phyloP scores from a whole-genome alignment of 2,329 filamentous ascomycete species.

The Capronia epimyces region DNA sequence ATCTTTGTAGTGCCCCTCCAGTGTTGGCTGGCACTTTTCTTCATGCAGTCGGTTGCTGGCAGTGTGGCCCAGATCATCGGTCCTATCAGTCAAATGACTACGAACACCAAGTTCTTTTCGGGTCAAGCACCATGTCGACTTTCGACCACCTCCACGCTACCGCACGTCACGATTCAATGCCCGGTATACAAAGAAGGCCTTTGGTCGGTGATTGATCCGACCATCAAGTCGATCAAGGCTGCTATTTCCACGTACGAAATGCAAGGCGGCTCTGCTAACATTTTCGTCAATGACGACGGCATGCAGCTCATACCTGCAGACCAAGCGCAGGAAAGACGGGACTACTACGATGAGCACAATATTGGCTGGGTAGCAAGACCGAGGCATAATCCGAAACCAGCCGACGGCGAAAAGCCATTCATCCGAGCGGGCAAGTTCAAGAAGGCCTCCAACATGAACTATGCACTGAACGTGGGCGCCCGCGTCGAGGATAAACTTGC shows the following conservation, averaged over 20 bases:
- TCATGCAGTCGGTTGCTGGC: conserved; percentile 43
- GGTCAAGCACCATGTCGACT: conserved; percentile 37
- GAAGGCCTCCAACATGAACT: conserved; percentile 74
- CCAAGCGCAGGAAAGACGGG: conserved; percentile 41
- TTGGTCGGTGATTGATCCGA: conserved; percentile 57
- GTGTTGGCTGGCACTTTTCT: conserved; percentile 53
- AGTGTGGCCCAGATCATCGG: conserved; percentile 41
- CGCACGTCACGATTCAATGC: conserved; percentile 68
- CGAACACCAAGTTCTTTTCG: conserved; percentile 46
- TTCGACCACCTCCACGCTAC: conserved; percentile 34
- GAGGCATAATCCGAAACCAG: conserved; percentile 46
- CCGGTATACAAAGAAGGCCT: conserved; percentile 86
- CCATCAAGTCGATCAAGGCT: conserved; percentile 51
- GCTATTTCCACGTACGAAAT: conserved; percentile 57
- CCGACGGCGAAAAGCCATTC: conserved; percentile 18
- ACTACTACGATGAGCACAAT: conserved; percentile 48
- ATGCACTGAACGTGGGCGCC: conserved; percentile 57
- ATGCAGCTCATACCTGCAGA: conserved; percentile 39
- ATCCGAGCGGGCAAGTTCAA: conserved; percentile 60
- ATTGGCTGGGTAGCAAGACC: conserved; percentile 49
- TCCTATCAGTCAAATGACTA: conserved; percentile 41
- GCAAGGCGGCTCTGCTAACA: conserved; percentile 39
- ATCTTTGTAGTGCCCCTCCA: conserved; percentile 50
- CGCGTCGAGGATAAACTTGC: conserved; percentile 57
- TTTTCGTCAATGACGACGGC: conserved; percentile 40